Base-by-base conservation (phyloP, 2,329 filamentous ascomycete genomes). In the Sclerotinia nivalis region DNA sequence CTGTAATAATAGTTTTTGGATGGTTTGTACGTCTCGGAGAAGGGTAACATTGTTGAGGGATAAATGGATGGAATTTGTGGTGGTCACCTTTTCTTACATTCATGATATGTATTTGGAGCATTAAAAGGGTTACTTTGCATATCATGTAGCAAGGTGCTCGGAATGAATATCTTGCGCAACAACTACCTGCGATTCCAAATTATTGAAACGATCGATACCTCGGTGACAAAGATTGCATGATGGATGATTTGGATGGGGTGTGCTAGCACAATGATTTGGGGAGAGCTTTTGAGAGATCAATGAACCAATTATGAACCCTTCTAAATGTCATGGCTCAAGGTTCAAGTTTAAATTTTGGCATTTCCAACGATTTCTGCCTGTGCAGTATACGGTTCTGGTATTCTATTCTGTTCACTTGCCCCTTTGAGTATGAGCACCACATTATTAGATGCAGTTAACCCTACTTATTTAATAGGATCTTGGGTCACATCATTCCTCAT, bases 11-110 rank as follows among this genome's bases (percentile, higher is more conserved):
- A 96, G 93, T 99, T 99, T 92, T 90, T 99, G 89, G 96, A 99
- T 87, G 96, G 96, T 90, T 89, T 99, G 84, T 99, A 99, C 88
- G 96, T 99, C 81, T 97, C 94, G 82, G 96, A 99, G 92, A 92
- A 93, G 88, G 91, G 92, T 85, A 97, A 98, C 91, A 90, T 99
- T 80, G 87, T 88, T 78, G 91, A 93, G 81, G 90, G 87, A 68
- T 75, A 66, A 75, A 72, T 66, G 71, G 59, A 66, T 68, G 72
- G 65, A 69, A 69, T 73, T 73, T 75, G 72, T 69, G 56, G 67
- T 69, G 67, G 67, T 45, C 58, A 69, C 67, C 67, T 69, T 72
- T 76, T 61, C 65, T 70, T 68, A 43, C 55, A 72, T 73, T 73
- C 71, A 72, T 75, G 71, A 74, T 73, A 71, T 71, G 73, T 74